These are phyloP conservation scores for Cochlearia excelsa DNA, from an alignment of 345 rosid species.

Conservation along the genomic window DNA sequence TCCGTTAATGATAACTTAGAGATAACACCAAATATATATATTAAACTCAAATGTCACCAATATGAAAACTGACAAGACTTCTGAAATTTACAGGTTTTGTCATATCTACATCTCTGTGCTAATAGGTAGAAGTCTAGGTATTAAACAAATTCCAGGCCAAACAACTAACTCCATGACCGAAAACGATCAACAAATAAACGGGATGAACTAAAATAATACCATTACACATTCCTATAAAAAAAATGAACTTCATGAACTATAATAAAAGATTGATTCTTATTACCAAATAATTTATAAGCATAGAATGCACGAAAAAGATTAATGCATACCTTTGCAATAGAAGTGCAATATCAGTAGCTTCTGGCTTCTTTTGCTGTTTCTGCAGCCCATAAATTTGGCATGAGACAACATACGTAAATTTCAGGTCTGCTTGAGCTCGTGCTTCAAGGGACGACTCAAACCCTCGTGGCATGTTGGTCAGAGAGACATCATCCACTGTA, in stretches of 20 bases:
- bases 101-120: constrained; percentile 3
- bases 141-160: constrained; percentile 14
- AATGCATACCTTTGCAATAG: constrained; percentile 68
- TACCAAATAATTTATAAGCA: constrained; percentile 14
- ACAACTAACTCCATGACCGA: constrained; percentile 1
- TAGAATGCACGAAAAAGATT: neutral
- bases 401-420: constrained; percentile 94
- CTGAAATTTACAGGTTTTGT: constrained; percentile 10
- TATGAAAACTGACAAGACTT: neutral
- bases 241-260: constrained; percentile 4
- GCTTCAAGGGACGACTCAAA: constrained; percentile 77
- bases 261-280: constrained; percentile 14
- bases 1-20: neutral
- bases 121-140: constrained; percentile 6
- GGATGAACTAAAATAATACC: constrained; percentile 15
- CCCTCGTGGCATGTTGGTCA: constrained; percentile 51
- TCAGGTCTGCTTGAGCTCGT: constrained; percentile 92
- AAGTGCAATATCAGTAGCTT: constrained; percentile 94
- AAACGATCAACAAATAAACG: constrained; percentile 10
- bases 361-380: constrained; percentile 76
- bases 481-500: constrained; percentile 59
- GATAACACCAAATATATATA: neutral
- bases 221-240: constrained; percentile 14
- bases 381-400: constrained; percentile 99
- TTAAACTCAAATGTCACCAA: constrained; percentile 16